A percentile compares a stretch with the other conserved stretches of the same genome.
Evolutionary conservation across 2,329 filamentous ascomycete genomes (phyloP).

Genomic region (Arthrobotrys iridis): DNA sequence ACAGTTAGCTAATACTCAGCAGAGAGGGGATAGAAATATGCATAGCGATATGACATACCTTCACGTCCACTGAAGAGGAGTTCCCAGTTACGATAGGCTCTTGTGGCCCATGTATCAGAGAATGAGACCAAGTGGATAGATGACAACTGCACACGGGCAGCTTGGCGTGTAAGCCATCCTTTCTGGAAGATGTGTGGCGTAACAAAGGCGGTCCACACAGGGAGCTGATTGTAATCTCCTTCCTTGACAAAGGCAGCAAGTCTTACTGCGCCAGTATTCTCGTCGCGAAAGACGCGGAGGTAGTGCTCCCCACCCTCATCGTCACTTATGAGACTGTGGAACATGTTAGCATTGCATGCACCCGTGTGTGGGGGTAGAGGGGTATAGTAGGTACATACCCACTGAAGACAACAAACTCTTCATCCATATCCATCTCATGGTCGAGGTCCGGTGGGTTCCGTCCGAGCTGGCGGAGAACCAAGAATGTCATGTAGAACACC

Average conservation of each 20-base stretch:
- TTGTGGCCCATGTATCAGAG: slow-evolving; percentile 57
- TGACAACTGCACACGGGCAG: slow-evolving; percentile 46
- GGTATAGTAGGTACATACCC: slow-evolving; percentile 46
- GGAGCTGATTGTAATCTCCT: slow-evolving; percentile 56
- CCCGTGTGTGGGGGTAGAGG: neutral
- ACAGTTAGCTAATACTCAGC: neutral
- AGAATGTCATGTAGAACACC: slow-evolving; percentile 58
- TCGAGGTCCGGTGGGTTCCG: slow-evolving; percentile 56
- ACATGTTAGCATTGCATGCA: slow-evolving; percentile 3
- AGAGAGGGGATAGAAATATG: neutral
- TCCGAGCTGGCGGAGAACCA: slow-evolving; percentile 57
- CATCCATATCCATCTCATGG: slow-evolving; percentile 58
- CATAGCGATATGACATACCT: slow-evolving; percentile 33
- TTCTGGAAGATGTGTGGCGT: slow-evolving; percentile 44
- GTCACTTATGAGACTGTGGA: slow-evolving; percentile 55
- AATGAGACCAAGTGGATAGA: slow-evolving; percentile 57
- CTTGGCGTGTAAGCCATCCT: slow-evolving; percentile 45
- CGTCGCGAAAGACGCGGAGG: slow-evolving; percentile 57
- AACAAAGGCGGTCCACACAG: slow-evolving; percentile 58
- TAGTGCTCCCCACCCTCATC: slow-evolving; percentile 56
- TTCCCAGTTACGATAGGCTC: slow-evolving; percentile 57
- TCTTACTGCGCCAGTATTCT: slow-evolving; percentile 57
- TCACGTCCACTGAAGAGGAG: slow-evolving; percentile 56
- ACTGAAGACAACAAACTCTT: slow-evolving; percentile 57
- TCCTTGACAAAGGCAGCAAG: slow-evolving; percentile 57